Evolutionary conservation across 352 stramenopile species (phyloP).

Genomic region (Albugo laibachii): DNA sequence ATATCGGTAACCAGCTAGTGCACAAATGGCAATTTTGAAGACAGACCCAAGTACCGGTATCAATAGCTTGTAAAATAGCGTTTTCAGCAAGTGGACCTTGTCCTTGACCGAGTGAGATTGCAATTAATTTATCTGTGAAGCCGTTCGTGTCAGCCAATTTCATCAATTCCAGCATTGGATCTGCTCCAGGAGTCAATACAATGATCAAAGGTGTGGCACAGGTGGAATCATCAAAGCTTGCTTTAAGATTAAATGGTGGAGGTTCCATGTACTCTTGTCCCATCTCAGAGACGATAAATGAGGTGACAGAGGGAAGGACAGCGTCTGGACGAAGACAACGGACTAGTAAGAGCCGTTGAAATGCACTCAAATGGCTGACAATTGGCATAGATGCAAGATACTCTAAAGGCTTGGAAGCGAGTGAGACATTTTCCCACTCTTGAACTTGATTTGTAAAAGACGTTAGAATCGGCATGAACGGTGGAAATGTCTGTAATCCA

Average conservation of each 20-base stretch:
- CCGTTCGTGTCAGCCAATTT: slow-evolving; percentile 81
- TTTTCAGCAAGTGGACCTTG: slow-evolving; percentile 84
- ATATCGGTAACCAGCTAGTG: slow-evolving; percentile 85
- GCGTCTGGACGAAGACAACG: slow-evolving; percentile 86
- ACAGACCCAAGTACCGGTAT: slow-evolving; percentile 89
- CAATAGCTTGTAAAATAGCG: slow-evolving; percentile 82
- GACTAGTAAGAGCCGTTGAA: slow-evolving; percentile 82
- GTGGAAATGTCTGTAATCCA: slow-evolving; percentile 36
- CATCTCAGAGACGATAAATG: slow-evolving; percentile 80
- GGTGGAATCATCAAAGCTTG: slow-evolving; percentile 83
- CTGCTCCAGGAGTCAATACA: slow-evolving; percentile 85
- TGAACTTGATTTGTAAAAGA: slow-evolving; percentile 25
- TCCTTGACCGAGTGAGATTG: slow-evolving; percentile 87
- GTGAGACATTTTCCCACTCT: slow-evolving; percentile 63
- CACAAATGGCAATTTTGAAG: slow-evolving; percentile 92
- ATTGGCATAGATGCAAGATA: slow-evolving; percentile 30
- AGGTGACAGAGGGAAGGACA: slow-evolving; percentile 79
- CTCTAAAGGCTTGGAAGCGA: slow-evolving; percentile 64
- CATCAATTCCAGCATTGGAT: slow-evolving; percentile 88
- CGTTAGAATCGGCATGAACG: slow-evolving; percentile 27
- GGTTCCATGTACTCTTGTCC: slow-evolving; percentile 86
- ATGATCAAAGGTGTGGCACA: slow-evolving; percentile 91
- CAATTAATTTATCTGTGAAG: slow-evolving; percentile 85
- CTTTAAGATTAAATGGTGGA: slow-evolving; percentile 84
- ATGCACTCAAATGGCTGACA: slow-evolving; percentile 41